These are phyloP conservation scores for Blastocystis sp. DNA, from an alignment of 352 stramenopile genomes.

Conservation along the genomic window DNA sequence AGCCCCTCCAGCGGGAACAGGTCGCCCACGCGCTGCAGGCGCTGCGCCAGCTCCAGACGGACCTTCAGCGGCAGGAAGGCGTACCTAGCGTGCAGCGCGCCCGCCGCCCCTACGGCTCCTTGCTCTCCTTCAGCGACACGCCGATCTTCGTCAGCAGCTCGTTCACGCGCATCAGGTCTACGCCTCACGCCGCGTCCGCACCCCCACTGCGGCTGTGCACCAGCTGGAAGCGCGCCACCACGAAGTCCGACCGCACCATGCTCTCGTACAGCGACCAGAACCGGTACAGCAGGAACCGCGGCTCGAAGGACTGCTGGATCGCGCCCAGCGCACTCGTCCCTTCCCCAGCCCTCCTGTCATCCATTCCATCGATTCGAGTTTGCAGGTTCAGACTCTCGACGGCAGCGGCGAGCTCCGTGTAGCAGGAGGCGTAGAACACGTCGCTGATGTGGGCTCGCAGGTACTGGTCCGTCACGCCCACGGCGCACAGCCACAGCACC, in stretches of 20 bases:
- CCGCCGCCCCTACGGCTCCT: constrained; percentile 21
- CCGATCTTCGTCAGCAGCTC: constrained; percentile 40
- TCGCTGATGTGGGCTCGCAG: constrained; percentile 38
- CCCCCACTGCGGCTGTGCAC: constrained; percentile 1
- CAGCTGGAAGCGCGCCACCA: constrained; percentile 19
- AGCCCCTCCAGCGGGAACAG: constrained; percentile 27
- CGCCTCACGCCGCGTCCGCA: not conserved
- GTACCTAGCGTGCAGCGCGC: constrained; percentile 3
- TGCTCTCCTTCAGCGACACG: constrained; percentile 47
- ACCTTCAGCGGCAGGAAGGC: constrained; percentile 3
- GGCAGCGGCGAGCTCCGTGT: constrained; percentile 1
- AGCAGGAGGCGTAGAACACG: constrained; percentile 33
- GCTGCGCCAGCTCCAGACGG: constrained; percentile 1
- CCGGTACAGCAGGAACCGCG: constrained; percentile 50
- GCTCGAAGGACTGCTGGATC: constrained; percentile 55
- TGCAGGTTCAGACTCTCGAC: constrained; percentile 41
- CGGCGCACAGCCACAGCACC: constrained; percentile 17
- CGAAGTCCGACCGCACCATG: constrained; percentile 51
- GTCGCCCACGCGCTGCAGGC: constrained; percentile 14
- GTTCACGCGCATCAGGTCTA: constrained; percentile 40
- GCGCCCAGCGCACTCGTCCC: not conserved
- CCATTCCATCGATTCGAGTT: not conserved
- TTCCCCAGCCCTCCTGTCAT: not conserved
- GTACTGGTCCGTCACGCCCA: constrained; percentile 57
- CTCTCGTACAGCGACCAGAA: constrained; percentile 65